Evolutionary conservation across 768 basidiomycete species (phyloP).

Genomic region (Kwoniella europaea): DNA sequence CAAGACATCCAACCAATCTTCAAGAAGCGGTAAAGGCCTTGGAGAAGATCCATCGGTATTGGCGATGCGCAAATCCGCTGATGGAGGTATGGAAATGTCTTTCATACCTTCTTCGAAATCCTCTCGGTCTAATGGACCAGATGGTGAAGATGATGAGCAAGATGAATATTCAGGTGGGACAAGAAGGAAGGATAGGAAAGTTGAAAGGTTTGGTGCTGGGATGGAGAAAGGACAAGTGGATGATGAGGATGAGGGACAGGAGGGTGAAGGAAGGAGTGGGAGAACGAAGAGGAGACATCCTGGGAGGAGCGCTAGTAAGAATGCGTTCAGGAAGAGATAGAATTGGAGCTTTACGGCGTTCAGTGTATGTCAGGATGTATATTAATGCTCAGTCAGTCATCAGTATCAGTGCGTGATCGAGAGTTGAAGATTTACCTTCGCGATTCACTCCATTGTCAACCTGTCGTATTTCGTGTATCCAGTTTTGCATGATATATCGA

Average conservation of each 20-base stretch:
- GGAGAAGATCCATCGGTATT: slow-evolving; percentile 34
- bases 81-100: slow-evolving; percentile 80
- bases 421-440: no score
- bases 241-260: slow-evolving; percentile 35
- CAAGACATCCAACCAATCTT: slow-evolving; percentile 5
- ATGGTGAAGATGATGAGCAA: slow-evolving; percentile 45
- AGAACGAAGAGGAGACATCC: slow-evolving; percentile 73
- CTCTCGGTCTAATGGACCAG: slow-evolving; percentile 53
- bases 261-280: slow-evolving; percentile 74
- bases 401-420: no score
- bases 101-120: slow-evolving; percentile 68
- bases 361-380: neutral
- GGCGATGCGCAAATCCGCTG: slow-evolving; percentile 56
- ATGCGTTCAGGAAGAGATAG: slow-evolving; percentile 60
- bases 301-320: slow-evolving; percentile 86
- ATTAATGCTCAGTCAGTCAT: no score
- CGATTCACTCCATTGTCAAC: no score
- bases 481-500: no score
- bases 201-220: slow-evolving; percentile 83
- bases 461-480: no score
- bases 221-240: slow-evolving; percentile 73
- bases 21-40: neutral
- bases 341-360: neutral
- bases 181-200: slow-evolving; percentile 51
- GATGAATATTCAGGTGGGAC: slow-evolving; percentile 63